These are phyloP conservation scores for Syncephalastrum monosporum DNA, from an alignment of 371 early-diverging fungal genomes.

Conservation along the genomic window DNA sequence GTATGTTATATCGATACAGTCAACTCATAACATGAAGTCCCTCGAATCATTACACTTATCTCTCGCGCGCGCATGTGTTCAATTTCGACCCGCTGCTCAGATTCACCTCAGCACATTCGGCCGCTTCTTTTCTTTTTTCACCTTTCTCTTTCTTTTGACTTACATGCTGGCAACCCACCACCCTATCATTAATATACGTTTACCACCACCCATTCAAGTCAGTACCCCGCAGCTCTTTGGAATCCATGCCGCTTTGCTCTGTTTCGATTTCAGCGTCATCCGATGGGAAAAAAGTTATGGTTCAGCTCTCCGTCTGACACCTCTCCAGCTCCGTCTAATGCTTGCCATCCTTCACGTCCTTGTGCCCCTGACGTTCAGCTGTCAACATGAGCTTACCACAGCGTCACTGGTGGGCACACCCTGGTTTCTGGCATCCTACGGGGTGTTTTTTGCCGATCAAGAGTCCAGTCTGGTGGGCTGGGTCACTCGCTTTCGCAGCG, in stretches of 20 bases:
- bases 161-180: conserved; percentile 15
- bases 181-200: conserved; percentile 18
- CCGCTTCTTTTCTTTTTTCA: neutral
- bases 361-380: conserved; percentile 20
- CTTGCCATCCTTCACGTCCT: conserved; percentile 12
- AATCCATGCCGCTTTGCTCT: conserved; percentile 7
- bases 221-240: conserved; percentile 1
- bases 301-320: conserved; percentile 9
- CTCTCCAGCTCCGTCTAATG: conserved; percentile 5
- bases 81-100: too few species aligned
- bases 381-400: conserved; percentile 9
- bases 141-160: conserved; percentile 1
- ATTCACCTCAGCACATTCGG: too few species aligned
- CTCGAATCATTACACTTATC: too few species aligned
- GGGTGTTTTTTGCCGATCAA: conserved; percentile 17
- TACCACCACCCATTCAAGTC: conserved; percentile 25
- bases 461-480: neutral
- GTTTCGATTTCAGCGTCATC: conserved; percentile 14
- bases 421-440: conserved; percentile 22
- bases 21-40: too few species aligned
- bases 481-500: too few species aligned
- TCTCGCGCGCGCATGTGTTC: too few species aligned
- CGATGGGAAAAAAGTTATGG: conserved; percentile 12
- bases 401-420: conserved; percentile 18
- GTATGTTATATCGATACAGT: too few species aligned